Conservation (phyloP, 2,329 filamentous ascomycete species). For the Diatrype stigma region DNA sequence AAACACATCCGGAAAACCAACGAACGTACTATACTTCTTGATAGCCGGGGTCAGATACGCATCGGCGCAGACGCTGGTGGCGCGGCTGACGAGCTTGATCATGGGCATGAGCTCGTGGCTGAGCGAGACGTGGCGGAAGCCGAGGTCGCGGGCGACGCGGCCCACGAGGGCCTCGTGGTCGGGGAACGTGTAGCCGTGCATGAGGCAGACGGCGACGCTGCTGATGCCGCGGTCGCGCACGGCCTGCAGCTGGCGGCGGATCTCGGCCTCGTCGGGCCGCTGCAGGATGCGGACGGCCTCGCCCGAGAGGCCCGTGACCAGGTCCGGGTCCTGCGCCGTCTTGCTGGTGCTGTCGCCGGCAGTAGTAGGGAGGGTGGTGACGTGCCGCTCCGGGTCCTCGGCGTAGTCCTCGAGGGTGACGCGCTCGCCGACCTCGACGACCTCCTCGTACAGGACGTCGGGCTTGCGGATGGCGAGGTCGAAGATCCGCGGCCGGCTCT, state of each 20-base stretch:
- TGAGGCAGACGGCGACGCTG: constrained; percentile 84
- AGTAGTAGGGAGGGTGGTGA: no score
- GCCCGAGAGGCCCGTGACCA: constrained; percentile 69
- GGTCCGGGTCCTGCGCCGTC: no score
- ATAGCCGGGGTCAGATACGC: constrained; percentile 78
- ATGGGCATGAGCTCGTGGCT: constrained; percentile 84
- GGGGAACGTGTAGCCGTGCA: constrained; percentile 90
- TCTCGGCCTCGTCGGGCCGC: constrained; percentile 53
- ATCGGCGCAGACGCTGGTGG: constrained; percentile 74
- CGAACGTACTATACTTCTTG: constrained; percentile 73
- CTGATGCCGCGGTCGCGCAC: constrained; percentile 68
- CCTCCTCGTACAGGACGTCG: constrained; percentile 77
- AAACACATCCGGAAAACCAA: no score
- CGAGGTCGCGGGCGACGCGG: constrained; percentile 71
- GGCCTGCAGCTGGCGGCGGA: constrained; percentile 58
- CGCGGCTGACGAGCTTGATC: constrained; percentile 75
- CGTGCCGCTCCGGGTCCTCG: constrained; percentile 68
- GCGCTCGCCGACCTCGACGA: constrained; percentile 86
- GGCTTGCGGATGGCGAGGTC: constrained; percentile 84
- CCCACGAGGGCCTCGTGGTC: constrained; percentile 79
- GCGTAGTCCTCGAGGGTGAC: constrained; percentile 91
- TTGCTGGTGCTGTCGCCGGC: no score
- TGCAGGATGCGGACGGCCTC: constrained; percentile 69
- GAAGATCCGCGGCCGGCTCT: constrained; percentile 85
- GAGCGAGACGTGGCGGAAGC: constrained; percentile 77